Evolutionary conservation across 2,329 filamentous ascomycete species (phyloP).

Genomic region (Fusarium keratoplasticum): DNA sequence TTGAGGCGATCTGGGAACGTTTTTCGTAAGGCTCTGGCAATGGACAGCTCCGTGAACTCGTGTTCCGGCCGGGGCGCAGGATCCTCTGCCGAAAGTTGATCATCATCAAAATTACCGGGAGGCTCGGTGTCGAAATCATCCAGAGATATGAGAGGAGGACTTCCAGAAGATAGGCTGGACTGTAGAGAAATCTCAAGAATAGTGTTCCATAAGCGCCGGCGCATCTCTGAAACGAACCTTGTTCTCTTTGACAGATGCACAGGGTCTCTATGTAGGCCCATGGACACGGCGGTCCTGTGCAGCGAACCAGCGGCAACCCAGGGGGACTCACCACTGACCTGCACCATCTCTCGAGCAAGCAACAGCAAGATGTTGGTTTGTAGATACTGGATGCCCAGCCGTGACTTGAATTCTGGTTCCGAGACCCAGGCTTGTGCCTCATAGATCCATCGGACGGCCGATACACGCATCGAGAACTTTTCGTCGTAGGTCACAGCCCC

Average conservation of each 20-base stretch:
- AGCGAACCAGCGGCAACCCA: slow-evolving; percentile 61
- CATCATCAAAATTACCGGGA: slow-evolving; percentile 63
- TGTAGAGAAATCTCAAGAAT: slow-evolving; percentile 61
- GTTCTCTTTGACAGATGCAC: slow-evolving; percentile 50
- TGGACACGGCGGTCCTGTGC: slow-evolving; percentile 59
- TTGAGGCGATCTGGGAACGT: slow-evolving; percentile 58
- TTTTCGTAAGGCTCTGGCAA: slow-evolving; percentile 55
- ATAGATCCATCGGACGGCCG: slow-evolving; percentile 67
- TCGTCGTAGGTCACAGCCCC: slow-evolving; percentile 64
- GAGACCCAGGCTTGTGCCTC: slow-evolving; percentile 68
- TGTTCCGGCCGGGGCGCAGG: slow-evolving; percentile 48
- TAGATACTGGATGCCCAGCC: slow-evolving; percentile 61
- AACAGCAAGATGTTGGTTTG: slow-evolving; percentile 60
- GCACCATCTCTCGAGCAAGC: slow-evolving; percentile 53
- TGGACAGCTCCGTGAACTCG: slow-evolving; percentile 55
- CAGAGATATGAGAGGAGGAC: slow-evolving; percentile 56
- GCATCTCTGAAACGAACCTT: slow-evolving; percentile 57
- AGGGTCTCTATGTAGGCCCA: slow-evolving; percentile 65
- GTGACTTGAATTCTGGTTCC: slow-evolving; percentile 64
- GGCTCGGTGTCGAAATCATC: slow-evolving; percentile 61
- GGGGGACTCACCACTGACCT: slow-evolving; percentile 57
- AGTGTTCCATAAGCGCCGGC: slow-evolving; percentile 64
- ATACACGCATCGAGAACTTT: slow-evolving; percentile 59
- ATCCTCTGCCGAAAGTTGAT: slow-evolving; percentile 53
- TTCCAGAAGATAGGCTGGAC: slow-evolving; percentile 59